These are phyloP conservation scores for Hemerocallis citrina DNA, from an alignment of 106 monocot species.

Conservation along the genomic window DNA sequence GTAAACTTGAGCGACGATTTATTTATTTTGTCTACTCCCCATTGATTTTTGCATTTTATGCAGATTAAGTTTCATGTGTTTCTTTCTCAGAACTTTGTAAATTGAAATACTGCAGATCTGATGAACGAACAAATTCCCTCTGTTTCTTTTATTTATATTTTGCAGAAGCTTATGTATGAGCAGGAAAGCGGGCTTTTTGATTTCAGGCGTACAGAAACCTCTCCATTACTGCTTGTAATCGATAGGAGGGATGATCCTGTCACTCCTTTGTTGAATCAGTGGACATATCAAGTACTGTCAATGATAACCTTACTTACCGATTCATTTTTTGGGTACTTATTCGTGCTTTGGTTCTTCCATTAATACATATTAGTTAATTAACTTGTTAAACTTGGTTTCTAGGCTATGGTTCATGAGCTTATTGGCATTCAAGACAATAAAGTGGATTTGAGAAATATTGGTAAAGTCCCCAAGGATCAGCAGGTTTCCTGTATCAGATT, in stretches of 20 bases:
- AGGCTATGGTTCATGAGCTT: constrained; percentile 99
- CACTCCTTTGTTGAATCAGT: constrained; percentile 92
- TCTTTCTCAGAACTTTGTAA: background rate
- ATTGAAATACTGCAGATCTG: background rate
- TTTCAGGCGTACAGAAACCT: constrained; percentile 94
- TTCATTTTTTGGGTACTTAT: background rate
- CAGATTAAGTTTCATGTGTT: background rate
- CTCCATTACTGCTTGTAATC: constrained; percentile 78
- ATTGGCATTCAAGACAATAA: constrained; percentile 87
- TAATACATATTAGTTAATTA: background rate
- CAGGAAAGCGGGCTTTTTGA: constrained; percentile 99
- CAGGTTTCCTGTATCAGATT: constrained; percentile 48
- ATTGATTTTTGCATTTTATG: constrained; percentile 14
- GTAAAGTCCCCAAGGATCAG: constrained; percentile 81
- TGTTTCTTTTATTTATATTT: constrained; percentile 4
- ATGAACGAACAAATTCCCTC: background rate
- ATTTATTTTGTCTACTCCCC: constrained; percentile 7
- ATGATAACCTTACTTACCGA: background rate
- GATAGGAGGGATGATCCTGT: constrained; percentile 99
- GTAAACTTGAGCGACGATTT: constrained; percentile 15
- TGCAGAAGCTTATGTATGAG: constrained; percentile 99
- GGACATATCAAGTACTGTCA: constrained; percentile 87
- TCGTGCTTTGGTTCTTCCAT: background rate
- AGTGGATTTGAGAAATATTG: constrained; percentile 73
- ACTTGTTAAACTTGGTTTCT: background rate